These are phyloP conservation scores for Wilcoxina mikolae DNA, from an alignment of 495 filamentous ascomycete species.

Conservation along the genomic window DNA sequence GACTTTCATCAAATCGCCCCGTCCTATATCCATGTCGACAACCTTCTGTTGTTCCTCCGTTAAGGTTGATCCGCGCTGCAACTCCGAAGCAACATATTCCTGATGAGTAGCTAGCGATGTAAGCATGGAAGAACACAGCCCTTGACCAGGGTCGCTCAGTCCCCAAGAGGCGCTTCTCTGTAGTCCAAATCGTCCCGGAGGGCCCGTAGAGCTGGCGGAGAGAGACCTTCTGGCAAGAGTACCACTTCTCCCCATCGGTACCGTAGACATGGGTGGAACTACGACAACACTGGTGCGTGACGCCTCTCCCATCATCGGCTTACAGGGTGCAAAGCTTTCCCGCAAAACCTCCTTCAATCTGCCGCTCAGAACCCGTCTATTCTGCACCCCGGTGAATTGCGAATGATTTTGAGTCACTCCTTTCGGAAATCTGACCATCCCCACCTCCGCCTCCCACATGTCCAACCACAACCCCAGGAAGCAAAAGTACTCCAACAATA, in stretches of 20 bases:
- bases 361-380: not conserved
- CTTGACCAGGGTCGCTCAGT: not conserved
- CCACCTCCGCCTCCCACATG: slow-evolving; percentile 7
- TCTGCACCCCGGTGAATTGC: slow-evolving; percentile 4
- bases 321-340: not conserved
- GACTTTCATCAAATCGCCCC: slow-evolving; percentile 16
- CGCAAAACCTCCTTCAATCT: not conserved
- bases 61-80: not conserved
- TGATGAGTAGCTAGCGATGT: not conserved
- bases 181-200: not conserved
- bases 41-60: slow-evolving; percentile 16
- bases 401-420: not conserved
- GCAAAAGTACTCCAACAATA: slow-evolving; percentile 20
- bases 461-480: slow-evolving; percentile 17
- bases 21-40: slow-evolving; percentile 11
- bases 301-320: not conserved
- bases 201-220: not conserved
- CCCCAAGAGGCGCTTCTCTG: not conserved
- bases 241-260: not conserved
- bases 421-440: slow-evolving; percentile 6
- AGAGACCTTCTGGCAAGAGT: not conserved
- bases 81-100: not conserved
- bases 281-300: not conserved
- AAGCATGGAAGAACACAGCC: too few species aligned
- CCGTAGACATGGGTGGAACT: not conserved